Base-by-base conservation (phyloP, 2,329 filamentous ascomycete genomes). In the Ilyonectria mors-panacis region DNA sequence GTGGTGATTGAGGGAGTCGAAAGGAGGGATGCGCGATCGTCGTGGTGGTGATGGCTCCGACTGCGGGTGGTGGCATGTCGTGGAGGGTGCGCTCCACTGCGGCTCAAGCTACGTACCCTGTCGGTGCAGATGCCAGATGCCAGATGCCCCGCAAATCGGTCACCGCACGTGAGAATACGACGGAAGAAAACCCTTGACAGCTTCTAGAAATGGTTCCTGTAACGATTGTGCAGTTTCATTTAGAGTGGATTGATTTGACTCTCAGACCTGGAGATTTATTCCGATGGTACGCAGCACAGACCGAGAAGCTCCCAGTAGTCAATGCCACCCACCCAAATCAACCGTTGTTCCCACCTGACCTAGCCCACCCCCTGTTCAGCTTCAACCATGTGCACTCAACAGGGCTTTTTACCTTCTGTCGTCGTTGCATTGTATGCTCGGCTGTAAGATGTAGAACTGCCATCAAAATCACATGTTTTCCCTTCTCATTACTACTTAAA, bases 51-150 rank as follows among this genome's bases (percentile, higher is more conserved):
- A 30, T 65, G 64, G 50, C 39, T 54, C 48, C 37, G 35, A 63
- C 53, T 56, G 65, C 37, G 65, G 59, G 56, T 67, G 71, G 53
- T 75, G 71, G 65, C 72, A 62, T 74, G 72, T 68, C 71, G 70
- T 66, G 55, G 68, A 63, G 66, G 61, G 59, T 59, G 62, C 63
- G 62, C 72, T 72, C 71, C 73, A 75, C 67, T 72, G 68, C 65
- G 70, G 73, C 66, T 74, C 71, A 69, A 74, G 66, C 65, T 70
- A 66, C 66, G 64, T 69, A 69, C 63, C 72, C 57, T 66, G 64
- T 65, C 53, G 23, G 19, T 59, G 61, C 67, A 65, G 58, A 23
- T 59, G 39, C 51, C 57, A 65, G 63, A 28, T 62, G 37, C 39
- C 48, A 59, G 53, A 28, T 65, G 59, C 66, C 66, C 66, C 66